A percentile compares a stretch with the other conserved stretches of the same genome.
Evolutionary conservation across 306 rosid genomes (phyloP).

Genomic region (Ormosia semicastrata): DNA sequence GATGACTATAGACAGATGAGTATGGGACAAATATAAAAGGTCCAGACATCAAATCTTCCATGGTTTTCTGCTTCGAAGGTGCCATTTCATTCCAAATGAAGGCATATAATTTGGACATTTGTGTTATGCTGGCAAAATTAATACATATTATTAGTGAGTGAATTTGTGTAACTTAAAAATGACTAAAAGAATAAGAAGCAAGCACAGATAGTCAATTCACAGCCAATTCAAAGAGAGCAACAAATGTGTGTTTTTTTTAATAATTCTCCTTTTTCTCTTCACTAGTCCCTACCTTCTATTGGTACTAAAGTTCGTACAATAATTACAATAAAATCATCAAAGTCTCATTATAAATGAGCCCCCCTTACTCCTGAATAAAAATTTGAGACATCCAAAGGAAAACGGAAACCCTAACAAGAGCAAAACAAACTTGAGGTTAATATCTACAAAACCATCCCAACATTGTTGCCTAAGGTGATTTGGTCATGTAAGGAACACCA

Average conservation of each 20-base stretch:
- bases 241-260: background rate
- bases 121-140: slow-evolving; percentile 54
- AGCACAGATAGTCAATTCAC: background rate
- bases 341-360: background rate
- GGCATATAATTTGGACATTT: slow-evolving; percentile 77
- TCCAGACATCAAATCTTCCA: slow-evolving; percentile 60
- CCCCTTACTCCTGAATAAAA: background rate
- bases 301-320: background rate
- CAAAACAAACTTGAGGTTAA: background rate
- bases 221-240: slow-evolving; percentile 3
- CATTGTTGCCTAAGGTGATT: background rate
- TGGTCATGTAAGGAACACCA: background rate
- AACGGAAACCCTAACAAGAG: background rate
- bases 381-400: background rate
- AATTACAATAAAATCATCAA: background rate
- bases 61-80: slow-evolving; percentile 53
- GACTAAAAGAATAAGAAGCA: background rate
- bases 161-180: background rate
- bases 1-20: slow-evolving; percentile 46
- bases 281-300: background rate
- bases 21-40: slow-evolving; percentile 77
- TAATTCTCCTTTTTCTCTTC: background rate
- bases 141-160: slow-evolving; percentile 17
- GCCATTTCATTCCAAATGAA: slow-evolving; percentile 82
- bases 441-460: background rate